Evolutionary conservation across 179 eudicot genomes (phyloP).

Genomic region (Beta lomatogona): DNA sequence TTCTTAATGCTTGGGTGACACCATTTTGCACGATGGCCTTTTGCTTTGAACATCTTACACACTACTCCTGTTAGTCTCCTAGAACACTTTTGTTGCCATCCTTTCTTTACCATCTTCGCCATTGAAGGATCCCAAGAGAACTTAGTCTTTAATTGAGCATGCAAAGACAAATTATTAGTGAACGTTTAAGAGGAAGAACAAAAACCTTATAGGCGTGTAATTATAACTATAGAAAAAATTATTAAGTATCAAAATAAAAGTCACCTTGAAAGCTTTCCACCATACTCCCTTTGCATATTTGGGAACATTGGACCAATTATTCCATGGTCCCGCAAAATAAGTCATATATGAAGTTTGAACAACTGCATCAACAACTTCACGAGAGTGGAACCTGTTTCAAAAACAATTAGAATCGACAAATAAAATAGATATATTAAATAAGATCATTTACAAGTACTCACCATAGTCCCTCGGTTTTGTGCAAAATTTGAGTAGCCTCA

Average conservation of each 20-base stretch:
- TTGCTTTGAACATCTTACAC: neutral
- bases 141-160: neutral
- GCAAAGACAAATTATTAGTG: neutral
- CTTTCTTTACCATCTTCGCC: neutral
- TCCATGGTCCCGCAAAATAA: neutral
- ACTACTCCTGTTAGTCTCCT: neutral
- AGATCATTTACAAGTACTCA: neutral
- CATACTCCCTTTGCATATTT: neutral
- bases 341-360: neutral
- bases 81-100: neutral
- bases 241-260: no score
- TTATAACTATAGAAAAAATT: no score
- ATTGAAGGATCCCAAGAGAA: neutral
- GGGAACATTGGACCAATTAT: neutral
- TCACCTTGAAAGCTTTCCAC: neutral
- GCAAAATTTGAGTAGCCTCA: neutral
- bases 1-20: neutral
- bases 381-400: neutral
- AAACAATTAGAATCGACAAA: neutral
- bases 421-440: neutral
- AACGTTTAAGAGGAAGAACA: no score
- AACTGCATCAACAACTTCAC: conserved; percentile 1
- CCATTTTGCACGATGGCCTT: neutral
- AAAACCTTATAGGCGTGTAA: no score
- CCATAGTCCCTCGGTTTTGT: neutral